These are phyloP conservation scores for Anthoceros angustus DNA, from an alignment of 225 moss, liverwort and hornwort species.

Conservation along the genomic window DNA sequence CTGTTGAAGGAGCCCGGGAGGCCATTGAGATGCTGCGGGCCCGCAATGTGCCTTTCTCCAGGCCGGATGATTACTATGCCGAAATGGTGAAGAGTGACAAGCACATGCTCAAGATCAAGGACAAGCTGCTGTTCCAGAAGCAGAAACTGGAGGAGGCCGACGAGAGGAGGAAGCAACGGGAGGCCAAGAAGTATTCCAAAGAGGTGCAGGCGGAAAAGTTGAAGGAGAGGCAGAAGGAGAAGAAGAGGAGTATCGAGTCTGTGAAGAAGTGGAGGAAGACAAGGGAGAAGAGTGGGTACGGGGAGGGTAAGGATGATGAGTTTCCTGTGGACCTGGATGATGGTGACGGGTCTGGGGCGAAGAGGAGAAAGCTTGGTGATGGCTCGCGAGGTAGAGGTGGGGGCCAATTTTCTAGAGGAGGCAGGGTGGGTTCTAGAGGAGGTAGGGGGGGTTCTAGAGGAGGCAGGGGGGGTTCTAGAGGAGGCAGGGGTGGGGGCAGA, in stretches of 20 bases:
- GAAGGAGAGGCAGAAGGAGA: slow-evolving; percentile 78
- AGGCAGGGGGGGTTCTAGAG: slow-evolving; percentile 8
- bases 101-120: slow-evolving; percentile 96
- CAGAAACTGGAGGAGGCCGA: slow-evolving; percentile 72
- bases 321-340: slow-evolving; percentile 54
- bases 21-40: slow-evolving; percentile 54
- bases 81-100: slow-evolving; percentile 98
- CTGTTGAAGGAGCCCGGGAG: slow-evolving; percentile 60
- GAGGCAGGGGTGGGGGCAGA: slow-evolving; percentile 1
- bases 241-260: slow-evolving; percentile 83
- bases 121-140: slow-evolving; percentile 70
- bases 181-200: slow-evolving; percentile 84
- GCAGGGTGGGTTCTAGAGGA: too few relatives aligned
- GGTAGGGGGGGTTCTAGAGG: slow-evolving; percentile 13
- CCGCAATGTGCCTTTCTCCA: slow-evolving; percentile 46
- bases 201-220: slow-evolving; percentile 88
- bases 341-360: slow-evolving; percentile 20
- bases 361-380: slow-evolving; percentile 19
- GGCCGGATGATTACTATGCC: slow-evolving; percentile 86
- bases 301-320: slow-evolving; percentile 46
- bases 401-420: slow-evolving; percentile 7
- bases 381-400: slow-evolving; percentile 6
- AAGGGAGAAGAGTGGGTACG: slow-evolving; percentile 54
- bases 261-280: slow-evolving; percentile 97
- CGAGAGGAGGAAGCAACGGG: slow-evolving; percentile 77